Base-by-base conservation (phyloP, 768 basidiomycete species). In the Pleurotus pulmonarius region DNA sequence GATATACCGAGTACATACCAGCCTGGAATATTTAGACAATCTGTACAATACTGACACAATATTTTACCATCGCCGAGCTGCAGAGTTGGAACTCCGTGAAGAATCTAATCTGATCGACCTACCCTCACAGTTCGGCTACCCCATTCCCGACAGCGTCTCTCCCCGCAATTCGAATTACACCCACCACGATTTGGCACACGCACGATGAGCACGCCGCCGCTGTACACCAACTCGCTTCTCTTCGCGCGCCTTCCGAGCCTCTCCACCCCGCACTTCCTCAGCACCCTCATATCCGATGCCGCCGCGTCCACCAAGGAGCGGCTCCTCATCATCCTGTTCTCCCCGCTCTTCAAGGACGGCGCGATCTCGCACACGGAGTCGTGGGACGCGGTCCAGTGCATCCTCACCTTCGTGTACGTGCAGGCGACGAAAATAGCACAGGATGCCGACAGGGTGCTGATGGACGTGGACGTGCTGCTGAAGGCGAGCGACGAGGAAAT, bases 331-430 rank as follows among this genome's bases (percentile, higher is more conserved):
- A 67, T 90, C 60, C 78, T 92, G 59, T 73, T 88, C 66, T 86
- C 87, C 8, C 73, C 81, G 3, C 70, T 80, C 58, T 88, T 90
- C 67, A 78, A 81, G 58, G 38, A 34, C 44, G 66, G 69, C 61
- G 62, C 63, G 40, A 59, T 75, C 58, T 70, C 81, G 26, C 81
- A 78, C 57, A 77, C 80, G 2, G 69, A 67, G 15, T 69, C 67
- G 26, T 98, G 88, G 85, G 73, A 83, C 52, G 76, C 77, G 16
- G 77, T 94, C 2, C 92, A 95, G 72, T 72, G 79, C 8, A 78
- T 95, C 46, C 77, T 98, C 59, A 90, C 90, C 0, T 87, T 83
- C 64, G 82, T 90, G 39, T 97, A 98, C 69, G 89, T 92, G 2
- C 87, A 89, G 61, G 89, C 91, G n/a, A 88, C 88, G 12, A 85